Conservation (phyloP, 805 yeast genomes). For the Helenozyma rhizophorensis region DNA sequence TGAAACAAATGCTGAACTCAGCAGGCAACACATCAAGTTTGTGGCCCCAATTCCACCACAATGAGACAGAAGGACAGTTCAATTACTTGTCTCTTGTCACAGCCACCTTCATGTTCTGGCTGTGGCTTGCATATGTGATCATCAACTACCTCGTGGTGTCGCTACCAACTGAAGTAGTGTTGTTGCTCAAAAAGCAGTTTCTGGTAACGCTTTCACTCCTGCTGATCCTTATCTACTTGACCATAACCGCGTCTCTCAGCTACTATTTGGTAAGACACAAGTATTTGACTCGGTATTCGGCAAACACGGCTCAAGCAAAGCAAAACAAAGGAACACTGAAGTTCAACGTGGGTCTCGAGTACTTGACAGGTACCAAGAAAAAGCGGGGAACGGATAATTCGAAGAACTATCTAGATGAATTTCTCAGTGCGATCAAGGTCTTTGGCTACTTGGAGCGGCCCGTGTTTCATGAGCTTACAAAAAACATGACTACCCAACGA, state of each 20-base stretch:
- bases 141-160: slow-evolving; percentile 12
- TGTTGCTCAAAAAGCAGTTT: slow-evolving; percentile 37
- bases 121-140: slow-evolving; percentile 17
- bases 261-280: slow-evolving; percentile 57
- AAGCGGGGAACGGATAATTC: slow-evolving; percentile 23
- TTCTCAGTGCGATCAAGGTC: slow-evolving; percentile 83
- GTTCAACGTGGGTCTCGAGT: slow-evolving; percentile 41
- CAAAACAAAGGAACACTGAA: slow-evolving; percentile 36
- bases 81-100: not conserved
- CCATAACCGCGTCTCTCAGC: slow-evolving; percentile 26
- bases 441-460: slow-evolving; percentile 90
- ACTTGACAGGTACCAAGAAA: slow-evolving; percentile 34
- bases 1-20: no score
- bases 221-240: slow-evolving; percentile 34
- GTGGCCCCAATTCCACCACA: no score
- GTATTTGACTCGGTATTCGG: slow-evolving; percentile 59
- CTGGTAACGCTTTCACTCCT: slow-evolving; percentile 50
- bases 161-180: slow-evolving; percentile 16
- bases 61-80: no score
- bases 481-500: slow-evolving; percentile 85
- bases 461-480: slow-evolving; percentile 89
- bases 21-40: no score
- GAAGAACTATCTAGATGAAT: slow-evolving; percentile 79
- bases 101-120: slow-evolving; percentile 9
- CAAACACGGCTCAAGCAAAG: slow-evolving; percentile 28